phyloP scores from a whole-genome alignment of 306 rosid species.

The Vigna nakashimae region DNA sequence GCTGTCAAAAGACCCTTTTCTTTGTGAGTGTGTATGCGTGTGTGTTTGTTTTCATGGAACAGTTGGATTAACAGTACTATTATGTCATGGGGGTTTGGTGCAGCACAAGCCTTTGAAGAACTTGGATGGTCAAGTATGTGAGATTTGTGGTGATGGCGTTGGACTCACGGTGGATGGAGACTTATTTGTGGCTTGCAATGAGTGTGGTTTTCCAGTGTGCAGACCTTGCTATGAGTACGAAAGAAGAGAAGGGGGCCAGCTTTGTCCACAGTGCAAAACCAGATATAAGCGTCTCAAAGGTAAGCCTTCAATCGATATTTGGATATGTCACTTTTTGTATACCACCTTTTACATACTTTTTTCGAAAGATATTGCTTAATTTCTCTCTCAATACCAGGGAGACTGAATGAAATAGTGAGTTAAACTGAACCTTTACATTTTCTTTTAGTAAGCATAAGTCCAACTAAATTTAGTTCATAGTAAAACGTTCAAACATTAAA shows the following conservation, averaged over 20 bases:
- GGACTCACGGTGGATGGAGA: conserved; percentile 94
- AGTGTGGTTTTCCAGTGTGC: conserved; percentile 96
- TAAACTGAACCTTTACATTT: neutral
- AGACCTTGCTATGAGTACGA: conserved; percentile 97
- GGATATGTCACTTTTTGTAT: neutral
- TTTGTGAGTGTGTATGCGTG: neutral
- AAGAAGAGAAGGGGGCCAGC: conserved; percentile 87
- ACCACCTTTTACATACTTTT: neutral
- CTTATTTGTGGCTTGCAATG: conserved; percentile 94
- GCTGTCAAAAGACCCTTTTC: neutral
- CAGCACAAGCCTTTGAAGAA: conserved; percentile 93
- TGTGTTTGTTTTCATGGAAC: conserved; percentile 16
- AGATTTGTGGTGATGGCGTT: conserved; percentile 93
- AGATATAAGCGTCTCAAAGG: conserved; percentile 95
- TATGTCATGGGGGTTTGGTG: conserved; percentile 40
- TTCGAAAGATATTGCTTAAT: neutral
- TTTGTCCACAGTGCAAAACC: conserved; percentile 95
- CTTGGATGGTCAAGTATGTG: conserved; percentile 96
- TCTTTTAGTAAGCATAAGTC: neutral
- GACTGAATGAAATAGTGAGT: neutral
- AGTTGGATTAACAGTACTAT: neutral
- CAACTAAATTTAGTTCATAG: neutral
- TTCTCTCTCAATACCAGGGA: neutral
- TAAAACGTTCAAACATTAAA: neutral
- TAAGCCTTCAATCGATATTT: neutral